phyloP scores from a whole-genome alignment of 768 basidiomycete species.

The Rhizopogon vulgaris region DNA sequence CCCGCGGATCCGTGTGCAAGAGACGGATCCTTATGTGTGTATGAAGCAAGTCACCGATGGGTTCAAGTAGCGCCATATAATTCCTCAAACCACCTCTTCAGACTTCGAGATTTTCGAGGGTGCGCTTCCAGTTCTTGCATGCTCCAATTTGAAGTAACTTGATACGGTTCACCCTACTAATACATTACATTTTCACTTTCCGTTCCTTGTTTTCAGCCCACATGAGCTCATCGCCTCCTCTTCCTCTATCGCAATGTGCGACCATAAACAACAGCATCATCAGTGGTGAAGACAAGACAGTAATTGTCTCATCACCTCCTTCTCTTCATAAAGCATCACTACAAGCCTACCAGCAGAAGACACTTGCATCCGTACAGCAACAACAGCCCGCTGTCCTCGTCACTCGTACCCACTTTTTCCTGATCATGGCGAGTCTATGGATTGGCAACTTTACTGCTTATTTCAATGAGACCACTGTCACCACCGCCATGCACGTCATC shows the following conservation, averaged over 20 bases:
- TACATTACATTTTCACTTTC: not conserved
- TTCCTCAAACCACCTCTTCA: constrained; percentile 6
- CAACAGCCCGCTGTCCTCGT: constrained; percentile 23
- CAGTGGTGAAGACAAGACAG: constrained; percentile 19
- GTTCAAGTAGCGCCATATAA: constrained; percentile 7
- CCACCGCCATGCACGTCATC: constrained; percentile 31
- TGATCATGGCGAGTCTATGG: constrained; percentile 29
- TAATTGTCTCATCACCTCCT: not conserved
- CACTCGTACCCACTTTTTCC: constrained; percentile 23
- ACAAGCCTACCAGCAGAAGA: not conserved
- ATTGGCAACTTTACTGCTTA: constrained; percentile 30
- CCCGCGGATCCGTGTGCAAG: constrained; percentile 24
- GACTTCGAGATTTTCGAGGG: constrained; percentile 2
- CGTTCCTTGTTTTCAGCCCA: constrained; percentile 5
- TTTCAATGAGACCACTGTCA: constrained; percentile 28
- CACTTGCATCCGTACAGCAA: not conserved
- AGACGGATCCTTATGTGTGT: constrained; percentile 14
- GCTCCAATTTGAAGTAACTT: constrained; percentile 6
- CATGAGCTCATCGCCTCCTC: constrained; percentile 24
- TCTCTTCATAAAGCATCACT: constrained; percentile 2
- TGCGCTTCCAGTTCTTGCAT: constrained; percentile 10
- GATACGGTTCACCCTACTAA: constrained; percentile 7
- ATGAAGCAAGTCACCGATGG: constrained; percentile 18
- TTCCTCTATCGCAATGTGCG: constrained; percentile 25
- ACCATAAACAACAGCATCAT: constrained; percentile 22